Percentiles rank a stretch among this genome's conserved stretches.
Evolutionary conservation across 2,329 filamentous ascomycete species (phyloP).

Genomic region (Kalmusia sp.): DNA sequence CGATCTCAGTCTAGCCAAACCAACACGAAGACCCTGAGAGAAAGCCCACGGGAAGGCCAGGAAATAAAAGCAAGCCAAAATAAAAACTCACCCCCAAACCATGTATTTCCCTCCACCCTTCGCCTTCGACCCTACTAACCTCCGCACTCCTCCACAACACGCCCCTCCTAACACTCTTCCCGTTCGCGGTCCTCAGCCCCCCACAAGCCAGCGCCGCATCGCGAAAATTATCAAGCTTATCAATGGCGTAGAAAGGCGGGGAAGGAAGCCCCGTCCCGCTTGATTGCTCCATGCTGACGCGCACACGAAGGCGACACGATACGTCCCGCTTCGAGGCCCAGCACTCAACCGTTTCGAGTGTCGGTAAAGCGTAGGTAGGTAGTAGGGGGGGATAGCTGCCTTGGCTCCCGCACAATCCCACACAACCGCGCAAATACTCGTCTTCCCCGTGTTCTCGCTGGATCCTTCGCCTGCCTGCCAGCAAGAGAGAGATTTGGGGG

Average conservation of each 20-base stretch:
- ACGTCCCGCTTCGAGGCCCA: no score
- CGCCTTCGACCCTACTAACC: slow-evolving; percentile 48
- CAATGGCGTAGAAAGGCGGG: slow-evolving; percentile 44
- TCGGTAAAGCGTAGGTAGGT: no score
- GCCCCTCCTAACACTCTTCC: slow-evolving; percentile 55
- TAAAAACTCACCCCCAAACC: slow-evolving; percentile 54
- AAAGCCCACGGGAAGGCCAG: not conserved
- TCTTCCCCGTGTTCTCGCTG: no score
- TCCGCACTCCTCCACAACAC: slow-evolving; percentile 74
- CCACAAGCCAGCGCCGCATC: slow-evolving; percentile 33
- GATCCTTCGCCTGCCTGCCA: no score
- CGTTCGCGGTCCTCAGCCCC: slow-evolving; percentile 33
- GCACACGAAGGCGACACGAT: not conserved
- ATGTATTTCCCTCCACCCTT: slow-evolving; percentile 33
- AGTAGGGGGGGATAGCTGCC: no score
- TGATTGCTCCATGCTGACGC: not conserved
- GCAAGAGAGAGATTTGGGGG: no score
- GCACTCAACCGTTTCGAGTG: no score
- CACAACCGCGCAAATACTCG: no score
- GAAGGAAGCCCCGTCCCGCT: slow-evolving; percentile 5
- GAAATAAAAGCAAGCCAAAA: not conserved
- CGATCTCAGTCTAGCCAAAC: not conserved
- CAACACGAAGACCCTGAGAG: not conserved
- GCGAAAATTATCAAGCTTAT: slow-evolving; percentile 45
- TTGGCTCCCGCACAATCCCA: no score